These are phyloP conservation scores for Solanum chacoense DNA, from an alignment of 305 asterid species.

Conservation along the genomic window DNA sequence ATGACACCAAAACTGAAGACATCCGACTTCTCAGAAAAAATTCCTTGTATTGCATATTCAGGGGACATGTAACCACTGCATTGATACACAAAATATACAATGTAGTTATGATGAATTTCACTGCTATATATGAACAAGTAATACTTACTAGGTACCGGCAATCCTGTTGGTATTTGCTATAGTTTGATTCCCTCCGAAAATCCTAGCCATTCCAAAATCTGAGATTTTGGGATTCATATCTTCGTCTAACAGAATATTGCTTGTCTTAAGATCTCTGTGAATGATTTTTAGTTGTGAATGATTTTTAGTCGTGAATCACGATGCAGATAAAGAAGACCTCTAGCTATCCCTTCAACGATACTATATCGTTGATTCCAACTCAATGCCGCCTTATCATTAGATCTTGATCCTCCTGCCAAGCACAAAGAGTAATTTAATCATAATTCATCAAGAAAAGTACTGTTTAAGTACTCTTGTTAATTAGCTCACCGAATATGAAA, in stretches of 20 bases:
- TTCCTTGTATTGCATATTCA: not conserved
- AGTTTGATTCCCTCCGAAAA: not conserved
- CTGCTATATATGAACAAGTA: not conserved
- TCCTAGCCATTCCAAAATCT: constrained; percentile 11
- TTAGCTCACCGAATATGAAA: not conserved
- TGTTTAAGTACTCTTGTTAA: not conserved
- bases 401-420: not conserved
- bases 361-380: constrained; percentile 3
- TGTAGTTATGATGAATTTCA: not conserved
- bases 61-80: not conserved
- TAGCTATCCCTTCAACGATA: constrained; percentile 4
- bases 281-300: constrained; percentile 1
- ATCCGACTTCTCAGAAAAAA: not conserved
- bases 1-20: constrained; percentile 1
- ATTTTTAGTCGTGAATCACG: constrained; percentile 1
- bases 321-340: constrained; percentile 10
- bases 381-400: not conserved
- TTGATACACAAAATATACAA: not conserved
- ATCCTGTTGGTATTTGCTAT: not conserved
- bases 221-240: not conserved
- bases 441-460: not conserved
- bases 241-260: not conserved
- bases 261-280: not conserved
- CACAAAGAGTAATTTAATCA: not conserved
- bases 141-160: not conserved